phyloP scores from a whole-genome alignment of 768 basidiomycete species.

The Tulasnella sp. region DNA sequence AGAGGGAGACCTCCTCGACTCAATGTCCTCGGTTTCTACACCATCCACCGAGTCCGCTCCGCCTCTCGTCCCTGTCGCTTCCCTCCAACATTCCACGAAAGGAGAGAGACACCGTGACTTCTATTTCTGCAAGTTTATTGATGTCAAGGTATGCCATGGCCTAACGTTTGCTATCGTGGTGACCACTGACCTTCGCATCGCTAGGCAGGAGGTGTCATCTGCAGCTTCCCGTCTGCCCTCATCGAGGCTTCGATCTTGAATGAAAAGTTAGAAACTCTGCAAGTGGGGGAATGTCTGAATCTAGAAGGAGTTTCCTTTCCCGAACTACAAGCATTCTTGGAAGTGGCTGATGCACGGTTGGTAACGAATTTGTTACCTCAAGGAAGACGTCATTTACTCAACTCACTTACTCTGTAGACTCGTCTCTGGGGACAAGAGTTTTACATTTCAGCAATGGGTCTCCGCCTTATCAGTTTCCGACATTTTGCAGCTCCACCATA shows the following conservation, averaged over 20 bases:
- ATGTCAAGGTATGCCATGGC: neutral
- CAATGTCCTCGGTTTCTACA: neutral
- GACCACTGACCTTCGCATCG: neutral
- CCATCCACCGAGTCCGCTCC: neutral
- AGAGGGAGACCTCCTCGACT: neutral
- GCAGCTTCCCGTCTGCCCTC: neutral
- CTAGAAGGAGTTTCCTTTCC: neutral
- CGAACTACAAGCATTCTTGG: neutral
- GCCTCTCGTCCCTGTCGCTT: neutral
- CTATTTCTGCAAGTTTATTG: neutral
- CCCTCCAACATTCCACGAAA: neutral
- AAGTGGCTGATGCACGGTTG: neutral
- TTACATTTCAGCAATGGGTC: neutral
- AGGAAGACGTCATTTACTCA: no score
- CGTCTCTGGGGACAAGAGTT: neutral
- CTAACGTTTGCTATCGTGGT: neutral
- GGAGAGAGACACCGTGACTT: neutral
- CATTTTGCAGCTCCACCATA: neutral
- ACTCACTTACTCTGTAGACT: neutral
- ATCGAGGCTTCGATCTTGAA: neutral
- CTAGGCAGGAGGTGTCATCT: neutral
- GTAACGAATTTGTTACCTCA: neutral
- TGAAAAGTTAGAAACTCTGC: neutral
- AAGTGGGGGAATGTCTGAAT: neutral
- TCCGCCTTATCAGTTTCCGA: neutral